Conservation (phyloP, 495 filamentous ascomycete species). For the Letharia columbiana region DNA sequence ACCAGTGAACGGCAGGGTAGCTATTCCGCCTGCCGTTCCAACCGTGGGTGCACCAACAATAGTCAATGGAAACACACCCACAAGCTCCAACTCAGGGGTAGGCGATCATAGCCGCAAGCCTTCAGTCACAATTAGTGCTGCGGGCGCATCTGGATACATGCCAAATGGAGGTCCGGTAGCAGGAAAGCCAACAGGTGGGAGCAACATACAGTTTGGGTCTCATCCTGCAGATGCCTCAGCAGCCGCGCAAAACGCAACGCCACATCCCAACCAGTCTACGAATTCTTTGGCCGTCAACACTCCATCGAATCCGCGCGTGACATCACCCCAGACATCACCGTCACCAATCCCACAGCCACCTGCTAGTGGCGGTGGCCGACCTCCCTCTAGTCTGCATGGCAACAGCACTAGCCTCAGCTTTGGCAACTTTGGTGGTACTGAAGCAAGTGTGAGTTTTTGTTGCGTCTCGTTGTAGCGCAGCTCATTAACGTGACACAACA, state of each 20-base stretch:
- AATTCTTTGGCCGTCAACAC: conserved; percentile 61
- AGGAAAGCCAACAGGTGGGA: conserved; percentile 48
- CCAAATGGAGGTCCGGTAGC: conserved; percentile 63
- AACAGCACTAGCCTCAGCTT: conserved; percentile 62
- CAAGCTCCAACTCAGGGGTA: conserved; percentile 43
- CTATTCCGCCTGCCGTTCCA: conserved; percentile 64
- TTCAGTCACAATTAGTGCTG: conserved; percentile 79
- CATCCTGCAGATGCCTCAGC: conserved; percentile 58
- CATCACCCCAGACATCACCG: conserved; percentile 68
- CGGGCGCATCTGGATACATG: conserved; percentile 61
- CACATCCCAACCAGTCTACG: conserved; percentile 39
- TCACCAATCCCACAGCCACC: conserved; percentile 77
- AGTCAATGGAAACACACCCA: conserved; percentile 54
- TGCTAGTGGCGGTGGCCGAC: conserved; percentile 74
- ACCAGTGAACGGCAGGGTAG: conserved; percentile 74
- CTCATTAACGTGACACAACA: conserved; percentile 33
- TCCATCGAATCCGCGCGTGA: conserved; percentile 53
- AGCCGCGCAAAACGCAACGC: conserved; percentile 52
- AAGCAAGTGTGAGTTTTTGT: conserved; percentile 54
- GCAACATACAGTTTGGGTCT: conserved; percentile 71
- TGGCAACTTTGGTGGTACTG: conserved; percentile 70
- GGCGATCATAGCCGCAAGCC: conserved; percentile 72
- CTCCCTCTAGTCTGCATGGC: conserved; percentile 59
- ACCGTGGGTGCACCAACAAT: conserved; percentile 42
- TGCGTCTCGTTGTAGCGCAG: conserved; percentile 9